These are phyloP conservation scores for Toxoplasma gondii DNA, from an alignment of 169 alveolate species.

Conservation along the genomic window DNA sequence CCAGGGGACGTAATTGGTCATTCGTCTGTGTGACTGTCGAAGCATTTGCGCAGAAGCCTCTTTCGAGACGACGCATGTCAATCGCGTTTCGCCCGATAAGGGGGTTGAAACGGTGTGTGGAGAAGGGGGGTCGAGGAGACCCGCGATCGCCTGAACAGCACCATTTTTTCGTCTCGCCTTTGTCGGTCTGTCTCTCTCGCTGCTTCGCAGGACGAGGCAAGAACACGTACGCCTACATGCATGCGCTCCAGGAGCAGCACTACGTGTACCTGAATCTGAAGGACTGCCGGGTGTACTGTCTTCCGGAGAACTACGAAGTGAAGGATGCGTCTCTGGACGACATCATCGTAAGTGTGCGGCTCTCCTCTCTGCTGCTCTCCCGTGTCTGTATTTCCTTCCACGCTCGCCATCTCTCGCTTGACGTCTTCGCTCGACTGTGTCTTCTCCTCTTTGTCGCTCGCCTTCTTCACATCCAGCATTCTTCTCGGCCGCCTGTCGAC, in stretches of 20 bases:
- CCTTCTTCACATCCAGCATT: not conserved
- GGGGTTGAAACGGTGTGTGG: too few species aligned
- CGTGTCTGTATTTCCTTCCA: not conserved
- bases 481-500: too few species aligned
- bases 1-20: too few species aligned
- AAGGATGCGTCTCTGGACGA: constrained; percentile 95
- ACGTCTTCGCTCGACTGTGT: constrained; percentile 43
- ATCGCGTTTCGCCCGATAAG: too few species aligned
- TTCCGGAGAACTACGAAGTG: constrained; percentile 97
- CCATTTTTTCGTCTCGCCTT: too few species aligned
- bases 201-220: constrained; percentile 88
- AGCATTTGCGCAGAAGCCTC: too few species aligned
- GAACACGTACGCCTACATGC: constrained; percentile 95
- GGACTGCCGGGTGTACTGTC: constrained; percentile 88
- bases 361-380: not conserved
- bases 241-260: constrained; percentile 95
- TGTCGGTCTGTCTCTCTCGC: too few species aligned
- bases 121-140: too few species aligned
- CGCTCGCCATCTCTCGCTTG: constrained; percentile 67
- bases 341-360: constrained; percentile 82
- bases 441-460: not conserved
- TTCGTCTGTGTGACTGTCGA: not conserved
- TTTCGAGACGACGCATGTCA: too few species aligned
- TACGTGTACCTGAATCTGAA: constrained; percentile 94
- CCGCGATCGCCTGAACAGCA: too few species aligned